These are phyloP conservation scores for Backusella mclennaniae DNA, from an alignment of 192 early-diverging fungal species.

Conservation along the genomic window DNA sequence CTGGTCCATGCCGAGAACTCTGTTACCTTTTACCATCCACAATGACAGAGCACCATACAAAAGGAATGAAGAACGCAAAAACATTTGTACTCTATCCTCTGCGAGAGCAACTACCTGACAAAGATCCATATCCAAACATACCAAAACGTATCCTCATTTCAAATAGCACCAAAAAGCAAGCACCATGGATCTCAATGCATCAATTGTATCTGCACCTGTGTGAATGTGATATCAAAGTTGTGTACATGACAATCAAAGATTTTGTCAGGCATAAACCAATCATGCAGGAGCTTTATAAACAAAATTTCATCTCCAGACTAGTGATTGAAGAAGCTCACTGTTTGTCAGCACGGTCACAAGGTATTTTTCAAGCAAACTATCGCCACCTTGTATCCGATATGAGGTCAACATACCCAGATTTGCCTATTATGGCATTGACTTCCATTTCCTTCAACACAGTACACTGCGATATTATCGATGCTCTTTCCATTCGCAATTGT, in stretches of 20 bases:
- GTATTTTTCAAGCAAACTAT: not conserved
- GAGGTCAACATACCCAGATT: not conserved
- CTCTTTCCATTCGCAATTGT: not conserved
- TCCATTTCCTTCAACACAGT: not conserved
- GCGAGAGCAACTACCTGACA: not conserved
- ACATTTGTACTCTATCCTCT: not conserved
- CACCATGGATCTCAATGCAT: not conserved
- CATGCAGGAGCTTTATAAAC: not conserved
- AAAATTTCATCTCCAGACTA: not conserved
- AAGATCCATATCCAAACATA: not conserved
- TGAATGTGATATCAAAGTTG: not conserved
- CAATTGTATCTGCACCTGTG: not conserved
- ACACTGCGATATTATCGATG: not conserved
- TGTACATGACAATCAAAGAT: not conserved
- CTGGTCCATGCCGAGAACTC: not conserved
- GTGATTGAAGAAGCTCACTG: slow-evolving; percentile 6
- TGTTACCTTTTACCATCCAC: not conserved
- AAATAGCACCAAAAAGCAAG: not conserved
- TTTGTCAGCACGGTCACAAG: not conserved
- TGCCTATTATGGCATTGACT: slow-evolving; percentile 4
- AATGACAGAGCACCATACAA: not conserved
- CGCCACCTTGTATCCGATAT: not conserved
- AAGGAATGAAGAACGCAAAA: not conserved
- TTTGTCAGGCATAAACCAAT: not conserved
- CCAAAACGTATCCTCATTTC: not conserved